Evolutionary conservation across 2,329 filamentous ascomycete genomes (phyloP), one percentile per base, ranked within the genome.

Genomic region (Cadophora malorum): DNA sequence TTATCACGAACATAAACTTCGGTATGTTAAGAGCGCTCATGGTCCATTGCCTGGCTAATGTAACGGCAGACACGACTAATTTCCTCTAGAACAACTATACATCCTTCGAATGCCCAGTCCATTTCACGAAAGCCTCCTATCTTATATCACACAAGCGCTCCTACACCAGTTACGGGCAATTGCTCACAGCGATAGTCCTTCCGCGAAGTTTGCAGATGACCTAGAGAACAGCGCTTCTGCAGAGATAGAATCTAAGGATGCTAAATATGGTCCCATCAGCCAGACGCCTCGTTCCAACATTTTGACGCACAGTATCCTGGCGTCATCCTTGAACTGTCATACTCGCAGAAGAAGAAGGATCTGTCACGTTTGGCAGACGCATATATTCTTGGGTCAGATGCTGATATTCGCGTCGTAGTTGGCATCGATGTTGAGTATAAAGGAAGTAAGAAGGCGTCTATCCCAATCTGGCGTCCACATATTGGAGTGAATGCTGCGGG

Each of bases 381-480:
- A 45, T 77, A 77, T 63, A 75, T 77, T 52, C 63, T 75, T 65
- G 71, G 72, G 53, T 73, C 69, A 56, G 45, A 71, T 59, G 69
- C 70, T 33, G 66, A 69, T 61, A 75, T 77, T 55, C 66, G 73
- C 47, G 73, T 74, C 59, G 73, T 77, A 23, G 65, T 77, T 66
- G 74, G 75, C 52, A 69, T 77, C 63, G 74, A 77, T 50, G 70
- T 77, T 9, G 71, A 73, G 31, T 77, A 75, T 58, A 71, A 69
- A 61, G 67, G 64, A 65, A 76, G 65, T 35, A 73, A 70, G 68
- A 69, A 65, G 64, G 70, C 70, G 45, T 63, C 66, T n/a, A 23
- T 70, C 16, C 70, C 66, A 53, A 55, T 71, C 41, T 71, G 68
- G 70, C 66, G 66, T 63, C 68, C 64, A 68, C 53, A 69, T 28